These are phyloP conservation scores for Paracamarosporium sp. DNA, from an alignment of 2,329 filamentous ascomycete species.

Conservation along the genomic window DNA sequence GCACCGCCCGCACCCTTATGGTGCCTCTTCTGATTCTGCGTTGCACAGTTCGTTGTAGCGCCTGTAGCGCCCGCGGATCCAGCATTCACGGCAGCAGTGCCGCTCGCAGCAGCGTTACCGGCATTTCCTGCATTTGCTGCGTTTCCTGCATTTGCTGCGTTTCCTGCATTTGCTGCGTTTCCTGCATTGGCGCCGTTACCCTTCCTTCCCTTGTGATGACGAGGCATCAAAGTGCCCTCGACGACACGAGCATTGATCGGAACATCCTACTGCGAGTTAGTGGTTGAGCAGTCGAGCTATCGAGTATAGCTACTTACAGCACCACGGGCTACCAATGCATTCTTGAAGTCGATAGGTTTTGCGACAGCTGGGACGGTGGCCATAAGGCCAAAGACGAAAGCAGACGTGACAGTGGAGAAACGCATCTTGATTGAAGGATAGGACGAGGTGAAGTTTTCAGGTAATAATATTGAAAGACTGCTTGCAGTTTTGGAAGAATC, in stretches of 20 bases:
- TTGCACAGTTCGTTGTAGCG: too few relatives aligned
- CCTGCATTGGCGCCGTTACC: slow-evolving; percentile 1
- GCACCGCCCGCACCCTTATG: too few relatives aligned
- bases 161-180: neutral
- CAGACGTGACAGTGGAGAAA: slow-evolving; percentile 10
- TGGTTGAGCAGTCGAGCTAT: neutral
- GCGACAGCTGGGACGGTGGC: slow-evolving; percentile 5
- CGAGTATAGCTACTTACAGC: neutral
- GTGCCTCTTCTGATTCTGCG: too few relatives aligned
- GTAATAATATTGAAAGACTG: slow-evolving; percentile 5
- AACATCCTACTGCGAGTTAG: neutral
- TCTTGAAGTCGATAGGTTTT: neutral
- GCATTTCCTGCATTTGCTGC: neutral
- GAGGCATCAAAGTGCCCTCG: neutral
- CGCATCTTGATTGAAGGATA: slow-evolving; percentile 10
- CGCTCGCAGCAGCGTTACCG: neutral
- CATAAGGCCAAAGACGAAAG: slow-evolving; percentile 11
- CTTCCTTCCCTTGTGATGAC: slow-evolving; percentile 5
- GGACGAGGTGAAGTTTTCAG: neutral
- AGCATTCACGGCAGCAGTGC: neutral
- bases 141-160: neutral
- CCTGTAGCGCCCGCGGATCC: too few relatives aligned
- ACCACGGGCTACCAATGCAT: neutral
- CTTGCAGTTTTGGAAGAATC: slow-evolving; percentile 6
- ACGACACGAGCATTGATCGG: neutral